Conservation (phyloP, 108 stramenopile genomes). For the Nitzschia putrida region DNA sequence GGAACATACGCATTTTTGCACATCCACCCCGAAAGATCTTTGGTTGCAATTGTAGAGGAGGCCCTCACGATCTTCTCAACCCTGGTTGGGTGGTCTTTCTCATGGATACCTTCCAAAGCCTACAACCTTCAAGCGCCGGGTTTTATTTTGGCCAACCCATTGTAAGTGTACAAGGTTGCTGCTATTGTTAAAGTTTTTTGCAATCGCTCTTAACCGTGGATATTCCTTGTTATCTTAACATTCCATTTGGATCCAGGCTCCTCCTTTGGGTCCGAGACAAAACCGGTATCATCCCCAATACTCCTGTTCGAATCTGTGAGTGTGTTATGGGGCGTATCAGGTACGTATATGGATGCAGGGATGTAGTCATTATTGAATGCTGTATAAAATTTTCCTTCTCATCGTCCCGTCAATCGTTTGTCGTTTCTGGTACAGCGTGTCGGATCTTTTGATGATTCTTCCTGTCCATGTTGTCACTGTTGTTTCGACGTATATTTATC, state of each 20-base stretch:
- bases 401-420: no score
- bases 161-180: slow-evolving; percentile 8
- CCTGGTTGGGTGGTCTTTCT: slow-evolving; percentile 1
- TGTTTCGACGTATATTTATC: slow-evolving; percentile 12
- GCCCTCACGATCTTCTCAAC: background rate
- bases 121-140: slow-evolving; percentile 15
- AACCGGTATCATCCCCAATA: slow-evolving; percentile 42
- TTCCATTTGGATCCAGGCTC: no score
- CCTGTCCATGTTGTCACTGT: slow-evolving; percentile 15
- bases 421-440: background rate
- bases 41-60: background rate
- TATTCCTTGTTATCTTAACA: no score
- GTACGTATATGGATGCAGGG: background rate
- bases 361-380: background rate
- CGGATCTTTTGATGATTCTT: background rate
- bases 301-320: slow-evolving; percentile 47
- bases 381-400: no score
- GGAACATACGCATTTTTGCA: no score
- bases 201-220: background rate
- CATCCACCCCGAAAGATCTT: background rate
- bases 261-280: slow-evolving; percentile 31
- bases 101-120: slow-evolving; percentile 16
- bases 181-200: background rate
- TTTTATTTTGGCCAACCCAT: slow-evolving; percentile 24
- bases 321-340: slow-evolving; percentile 42